Base-by-base conservation (phyloP, 768 basidiomycete species). In the Mycena vitilis region DNA sequence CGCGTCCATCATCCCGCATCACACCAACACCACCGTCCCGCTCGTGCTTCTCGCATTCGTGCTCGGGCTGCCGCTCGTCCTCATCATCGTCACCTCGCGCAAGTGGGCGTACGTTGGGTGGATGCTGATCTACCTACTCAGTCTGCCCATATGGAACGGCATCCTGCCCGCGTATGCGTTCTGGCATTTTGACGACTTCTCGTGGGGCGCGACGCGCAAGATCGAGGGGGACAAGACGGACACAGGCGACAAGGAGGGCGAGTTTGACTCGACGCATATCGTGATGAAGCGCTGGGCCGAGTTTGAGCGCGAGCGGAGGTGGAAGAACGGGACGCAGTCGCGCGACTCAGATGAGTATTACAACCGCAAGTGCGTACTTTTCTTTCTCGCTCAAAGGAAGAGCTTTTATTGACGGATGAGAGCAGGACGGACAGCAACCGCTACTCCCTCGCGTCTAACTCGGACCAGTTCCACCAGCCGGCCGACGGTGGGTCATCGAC, bases 261-360 rank as follows among this genome's bases (percentile, higher is more conserved):
- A 94, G 77, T 99, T 99, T 75, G 97, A 99, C 81, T 97, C 96
- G 36, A 87, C 90, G 52, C 91, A 96, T 80, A 99, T 99, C 73
- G 93, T 97, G 42, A 98, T 99, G 98, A 99, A 99, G 85, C 89
- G 95, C 47, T 99, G 97, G 97, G 95, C 90, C 20, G 98, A 99
- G 80, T 99, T 98, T 78, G 98, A 99, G 84, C 85, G 97, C 56
- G 98, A 99, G 72, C 83, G 97, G 72, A 86, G 96, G 69, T 98
- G 95, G 95, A 95, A 91, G 89, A 91, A 79, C 75, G 96, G 95
- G 9, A 88, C 88, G 23, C 89, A 91, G 71, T 96, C 95, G 6
- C 87, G 93, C 68, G 95, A 97, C 75, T 85, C 84, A n/a, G 71
- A 72, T 13, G 91, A 89, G 7, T 88, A 86, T 74, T 87, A 89